Percentiles rank a stretch among this genome's conserved stretches.
Conservation (phyloP, 352 stramenopile genomes). For the Pythium monospermum region DNA sequence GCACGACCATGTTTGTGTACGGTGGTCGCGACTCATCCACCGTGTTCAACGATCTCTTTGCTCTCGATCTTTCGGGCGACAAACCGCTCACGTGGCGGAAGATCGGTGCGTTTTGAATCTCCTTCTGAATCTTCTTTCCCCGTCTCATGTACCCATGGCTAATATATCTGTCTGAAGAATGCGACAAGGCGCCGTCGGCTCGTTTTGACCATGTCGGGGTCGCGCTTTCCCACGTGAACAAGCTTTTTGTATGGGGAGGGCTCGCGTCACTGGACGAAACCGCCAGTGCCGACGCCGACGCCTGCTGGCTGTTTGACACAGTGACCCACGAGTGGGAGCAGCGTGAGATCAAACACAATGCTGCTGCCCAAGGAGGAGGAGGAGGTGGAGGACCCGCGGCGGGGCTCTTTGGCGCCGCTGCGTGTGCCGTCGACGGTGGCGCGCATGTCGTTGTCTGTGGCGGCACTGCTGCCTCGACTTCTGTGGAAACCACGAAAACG, state of each 20-base stretch:
- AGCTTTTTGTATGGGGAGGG: conserved; percentile 58
- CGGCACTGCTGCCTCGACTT: conserved; percentile 35
- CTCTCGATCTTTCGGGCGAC: conserved; percentile 42
- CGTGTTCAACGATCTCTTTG: conserved; percentile 69
- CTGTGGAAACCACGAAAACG: conserved; percentile 8
- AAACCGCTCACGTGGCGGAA: conserved; percentile 39
- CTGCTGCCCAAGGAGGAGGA: no score
- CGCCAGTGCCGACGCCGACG: conserved; percentile 8
- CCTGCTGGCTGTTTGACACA: conserved; percentile 57
- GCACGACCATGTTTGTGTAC: conserved; percentile 60
- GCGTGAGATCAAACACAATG: conserved; percentile 35
- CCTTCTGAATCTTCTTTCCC: no score
- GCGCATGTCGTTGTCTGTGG: conserved; percentile 56
- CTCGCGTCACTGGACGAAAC: conserved; percentile 36
- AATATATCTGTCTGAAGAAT: conserved; percentile 11
- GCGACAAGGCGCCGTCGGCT: neutral
- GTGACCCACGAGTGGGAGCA: conserved; percentile 30
- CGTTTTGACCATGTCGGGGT: conserved; percentile 63
- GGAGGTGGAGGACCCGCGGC: conserved; percentile 26
- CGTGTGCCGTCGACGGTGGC: conserved; percentile 39
- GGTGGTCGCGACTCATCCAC: conserved; percentile 61
- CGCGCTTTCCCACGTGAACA: conserved; percentile 34
- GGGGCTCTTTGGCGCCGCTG: conserved; percentile 40
- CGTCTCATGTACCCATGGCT: no score
- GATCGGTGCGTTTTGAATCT: conserved; percentile 51